These are phyloP conservation scores for Chaetomium olivaceum DNA, from an alignment of 2,329 filamentous ascomycete species.

Conservation along the genomic window DNA sequence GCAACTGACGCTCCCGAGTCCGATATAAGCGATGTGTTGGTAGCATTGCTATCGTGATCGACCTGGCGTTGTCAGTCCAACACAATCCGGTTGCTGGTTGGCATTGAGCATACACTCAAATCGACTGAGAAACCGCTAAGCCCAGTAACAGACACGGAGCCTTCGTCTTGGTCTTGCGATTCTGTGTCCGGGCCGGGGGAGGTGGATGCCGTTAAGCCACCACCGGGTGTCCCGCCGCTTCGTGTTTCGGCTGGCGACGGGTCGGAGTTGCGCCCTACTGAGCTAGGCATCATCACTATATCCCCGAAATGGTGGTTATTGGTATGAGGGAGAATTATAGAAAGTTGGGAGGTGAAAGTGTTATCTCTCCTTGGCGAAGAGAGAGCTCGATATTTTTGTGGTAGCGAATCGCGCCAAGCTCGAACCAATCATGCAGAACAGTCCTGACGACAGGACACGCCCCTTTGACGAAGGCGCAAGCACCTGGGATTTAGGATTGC, in stretches of 20 bases:
- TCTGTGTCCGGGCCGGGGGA: not conserved
- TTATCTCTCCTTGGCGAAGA: not conserved
- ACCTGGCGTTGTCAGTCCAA: constrained; percentile 6
- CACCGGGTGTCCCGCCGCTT: too few relatives aligned
- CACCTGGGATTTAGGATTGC: not conserved
- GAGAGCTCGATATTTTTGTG: not conserved
- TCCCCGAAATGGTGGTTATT: not conserved
- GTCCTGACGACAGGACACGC: not conserved
- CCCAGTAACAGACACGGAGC: constrained; percentile 4
- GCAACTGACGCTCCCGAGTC: constrained; percentile 3
- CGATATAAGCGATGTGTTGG: not conserved
- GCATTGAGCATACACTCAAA: constrained; percentile 11
- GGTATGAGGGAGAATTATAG: not conserved
- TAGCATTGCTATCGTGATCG: constrained; percentile 4
- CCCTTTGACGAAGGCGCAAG: not conserved
- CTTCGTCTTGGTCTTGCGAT: not conserved
- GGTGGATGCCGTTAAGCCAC: not conserved
- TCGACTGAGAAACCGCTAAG: constrained; percentile 18
- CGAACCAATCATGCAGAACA: not conserved
- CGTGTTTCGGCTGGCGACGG: not conserved
- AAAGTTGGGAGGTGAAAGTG: not conserved
- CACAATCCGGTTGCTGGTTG: not conserved
- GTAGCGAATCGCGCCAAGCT: constrained; percentile 7
- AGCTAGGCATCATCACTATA: not conserved
- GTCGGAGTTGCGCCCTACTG: not conserved